Base-by-base conservation (phyloP, 352 stramenopile species). In the Phytopythium kandeliae region DNA sequence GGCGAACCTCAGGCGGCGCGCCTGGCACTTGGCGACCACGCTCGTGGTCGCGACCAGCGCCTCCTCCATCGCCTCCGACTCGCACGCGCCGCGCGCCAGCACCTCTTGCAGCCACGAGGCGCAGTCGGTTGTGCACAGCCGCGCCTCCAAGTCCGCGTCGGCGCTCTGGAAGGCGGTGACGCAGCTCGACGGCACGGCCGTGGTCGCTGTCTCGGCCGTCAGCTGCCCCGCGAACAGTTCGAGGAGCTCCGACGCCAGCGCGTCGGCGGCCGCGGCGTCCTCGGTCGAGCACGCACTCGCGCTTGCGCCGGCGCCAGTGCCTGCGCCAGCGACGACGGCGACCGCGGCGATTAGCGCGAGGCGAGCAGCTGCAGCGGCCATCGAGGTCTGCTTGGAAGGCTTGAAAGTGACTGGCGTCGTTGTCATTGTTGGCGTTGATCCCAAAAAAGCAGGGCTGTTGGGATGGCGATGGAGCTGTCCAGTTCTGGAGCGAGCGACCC, bases 61-160 rank as follows among this genome's bases (percentile, higher is more conserved):
- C 16, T 48, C 22, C 57, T 65, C 60, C 51, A 69, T 55, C 43
- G 56, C 57, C 37, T 60, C 37, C 34, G 57, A 54, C 28, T n/a
- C 57, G 46, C 61, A 69, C n/a, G 47, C 48, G 13, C 51, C 12
- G 15, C 26, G 19, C 33, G 57, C 57, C 33, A 69, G 43, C 19
- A 69, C 33, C 5, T 34, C 15, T 2, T 59, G 43, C 5, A 69
- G 54, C 57, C 56, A 69, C 21, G 37, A 22, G 43, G 58, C 21
- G 33, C 61, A 69, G 44, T 62, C 34, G 34, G 16, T 51, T 0
- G 48, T 26, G 40, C 61, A 69, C 28, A 51, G n/a, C 45, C 37
- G 31, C 28, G 30, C 15, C 45, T 51, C 45, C 3, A 41, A 19
- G n/a, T 51, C 31, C 8, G 15, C 25, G 11, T 51, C 45, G 30